Conservation (phyloP, 306 rosid genomes). For the Gillenia trifoliata region DNA sequence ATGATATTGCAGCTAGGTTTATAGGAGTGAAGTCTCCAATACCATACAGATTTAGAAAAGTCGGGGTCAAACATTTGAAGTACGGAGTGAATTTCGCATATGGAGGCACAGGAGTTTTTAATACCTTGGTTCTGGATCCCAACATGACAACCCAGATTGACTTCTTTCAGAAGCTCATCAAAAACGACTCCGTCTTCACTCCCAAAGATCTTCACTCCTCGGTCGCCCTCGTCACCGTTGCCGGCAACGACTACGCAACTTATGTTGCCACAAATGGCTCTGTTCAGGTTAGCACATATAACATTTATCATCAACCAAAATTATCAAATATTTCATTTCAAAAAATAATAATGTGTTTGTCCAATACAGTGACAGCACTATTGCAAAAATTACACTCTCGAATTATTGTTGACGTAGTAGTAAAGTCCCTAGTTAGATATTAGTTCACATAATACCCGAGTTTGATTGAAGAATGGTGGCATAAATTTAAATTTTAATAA, state of each 20-base stretch:
- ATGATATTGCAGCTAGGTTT: conserved; percentile 46
- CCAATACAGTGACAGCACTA: background rate
- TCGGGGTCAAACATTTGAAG: conserved; percentile 34
- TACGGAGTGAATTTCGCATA: conserved; percentile 82
- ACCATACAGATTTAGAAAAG: conserved; percentile 55
- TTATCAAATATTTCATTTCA: background rate
- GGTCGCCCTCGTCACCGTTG: conserved; percentile 57
- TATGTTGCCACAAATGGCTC: conserved; percentile 41
- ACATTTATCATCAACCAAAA: background rate
- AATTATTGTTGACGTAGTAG: no score
- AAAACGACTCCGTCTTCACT: conserved; percentile 22
- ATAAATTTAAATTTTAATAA: no score
- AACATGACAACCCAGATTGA: conserved; percentile 85
- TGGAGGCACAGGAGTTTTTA: conserved; percentile 84
- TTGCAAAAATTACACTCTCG: background rate
- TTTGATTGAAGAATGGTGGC: no score
- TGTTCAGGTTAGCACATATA: conserved; percentile 26
- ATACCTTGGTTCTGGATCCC: conserved; percentile 47
- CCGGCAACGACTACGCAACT: conserved; percentile 71
- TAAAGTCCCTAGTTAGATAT: no score
- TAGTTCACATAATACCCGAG: no score
- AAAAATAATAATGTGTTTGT: background rate
- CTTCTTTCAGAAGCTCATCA: conserved; percentile 34
- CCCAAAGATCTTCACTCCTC: conserved; percentile 42
- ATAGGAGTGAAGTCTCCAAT: conserved; percentile 70